Evolutionary conservation across 2,329 filamentous ascomycete species (phyloP).

Genomic region (Fusarium sp.): DNA sequence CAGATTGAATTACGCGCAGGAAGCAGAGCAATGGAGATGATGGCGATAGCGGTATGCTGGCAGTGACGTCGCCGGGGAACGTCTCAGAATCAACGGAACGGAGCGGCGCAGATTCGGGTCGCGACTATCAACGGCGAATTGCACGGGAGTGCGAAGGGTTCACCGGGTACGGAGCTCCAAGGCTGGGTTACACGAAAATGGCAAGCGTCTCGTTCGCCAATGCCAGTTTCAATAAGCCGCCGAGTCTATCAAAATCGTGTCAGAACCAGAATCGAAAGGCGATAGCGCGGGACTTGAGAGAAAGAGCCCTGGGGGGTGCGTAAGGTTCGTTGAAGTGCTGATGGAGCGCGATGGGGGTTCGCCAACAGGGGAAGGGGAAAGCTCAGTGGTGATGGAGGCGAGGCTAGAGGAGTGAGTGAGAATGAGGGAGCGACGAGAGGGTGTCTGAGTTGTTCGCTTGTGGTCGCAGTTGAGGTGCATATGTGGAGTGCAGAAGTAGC

Average conservation of each 20-base stretch:
- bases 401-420: constrained; percentile 27
- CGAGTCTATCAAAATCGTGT: constrained; percentile 46
- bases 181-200: constrained; percentile 45
- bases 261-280: constrained; percentile 40
- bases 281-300: constrained; percentile 16
- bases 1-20: constrained; percentile 35
- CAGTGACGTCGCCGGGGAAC: constrained; percentile 34
- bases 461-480: constrained; percentile 48
- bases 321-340: constrained; percentile 17
- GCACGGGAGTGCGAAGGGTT: constrained; percentile 34
- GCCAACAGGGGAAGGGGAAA: constrained; percentile 30
- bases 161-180: constrained; percentile 41
- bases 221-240: constrained; percentile 32
- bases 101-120: constrained; percentile 44
- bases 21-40: constrained; percentile 25
- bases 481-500: constrained; percentile 46
- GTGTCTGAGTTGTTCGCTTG: constrained; percentile 52
- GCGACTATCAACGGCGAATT: constrained; percentile 31
- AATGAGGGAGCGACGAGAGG: constrained; percentile 39
- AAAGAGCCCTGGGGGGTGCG: constrained; percentile 28
- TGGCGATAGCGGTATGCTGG: neutral
- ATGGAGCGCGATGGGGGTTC: constrained; percentile 31
- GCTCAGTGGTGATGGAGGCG: constrained; percentile 16
- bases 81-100: constrained; percentile 42
- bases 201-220: constrained; percentile 49